Percentiles rank a stretch among this genome's conserved stretches.
Evolutionary conservation across 176 grass and related monocot species (phyloP).

Genomic region (Aegilops tauschii): DNA sequence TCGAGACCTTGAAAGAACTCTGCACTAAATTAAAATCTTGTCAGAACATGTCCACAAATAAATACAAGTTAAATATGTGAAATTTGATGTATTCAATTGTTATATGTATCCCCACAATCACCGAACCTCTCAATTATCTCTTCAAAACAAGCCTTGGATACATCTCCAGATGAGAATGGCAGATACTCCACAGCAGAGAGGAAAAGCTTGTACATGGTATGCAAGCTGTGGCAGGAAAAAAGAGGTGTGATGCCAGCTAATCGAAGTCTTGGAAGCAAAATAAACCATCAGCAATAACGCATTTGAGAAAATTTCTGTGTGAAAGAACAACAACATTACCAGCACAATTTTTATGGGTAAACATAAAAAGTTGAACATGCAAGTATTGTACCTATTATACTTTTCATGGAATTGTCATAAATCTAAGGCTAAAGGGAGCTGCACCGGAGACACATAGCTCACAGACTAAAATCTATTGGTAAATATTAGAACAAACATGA

Average conservation of each 20-base stretch:
- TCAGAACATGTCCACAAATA: slow-evolving; percentile 12
- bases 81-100: not conserved
- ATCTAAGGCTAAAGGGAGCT: not conserved
- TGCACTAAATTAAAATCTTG: slow-evolving; percentile 25
- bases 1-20: slow-evolving; percentile 86
- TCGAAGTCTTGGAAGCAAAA: not conserved
- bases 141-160: slow-evolving; percentile 75
- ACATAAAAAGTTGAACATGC: not conserved
- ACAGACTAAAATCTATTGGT: not conserved
- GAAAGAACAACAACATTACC: not conserved
- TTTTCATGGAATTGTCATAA: not conserved
- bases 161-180: slow-evolving; percentile 71
- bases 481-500: slow-evolving; percentile 10
- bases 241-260: not conserved
- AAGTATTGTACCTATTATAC: not conserved
- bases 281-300: slow-evolving; percentile 2
- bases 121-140: slow-evolving; percentile 93
- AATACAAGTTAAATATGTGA: slow-evolving; percentile 5
- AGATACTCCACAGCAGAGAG: slow-evolving; percentile 88
- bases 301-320: not conserved
- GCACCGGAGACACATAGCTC: not conserved
- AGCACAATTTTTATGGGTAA: not conserved
- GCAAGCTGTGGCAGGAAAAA: slow-evolving; percentile 50
- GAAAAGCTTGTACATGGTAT: slow-evolving; percentile 92
- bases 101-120: slow-evolving; percentile 22